Evolutionary conservation across 192 early-diverging fungal genomes (phyloP).

Genomic region (Coemansia sp.): DNA sequence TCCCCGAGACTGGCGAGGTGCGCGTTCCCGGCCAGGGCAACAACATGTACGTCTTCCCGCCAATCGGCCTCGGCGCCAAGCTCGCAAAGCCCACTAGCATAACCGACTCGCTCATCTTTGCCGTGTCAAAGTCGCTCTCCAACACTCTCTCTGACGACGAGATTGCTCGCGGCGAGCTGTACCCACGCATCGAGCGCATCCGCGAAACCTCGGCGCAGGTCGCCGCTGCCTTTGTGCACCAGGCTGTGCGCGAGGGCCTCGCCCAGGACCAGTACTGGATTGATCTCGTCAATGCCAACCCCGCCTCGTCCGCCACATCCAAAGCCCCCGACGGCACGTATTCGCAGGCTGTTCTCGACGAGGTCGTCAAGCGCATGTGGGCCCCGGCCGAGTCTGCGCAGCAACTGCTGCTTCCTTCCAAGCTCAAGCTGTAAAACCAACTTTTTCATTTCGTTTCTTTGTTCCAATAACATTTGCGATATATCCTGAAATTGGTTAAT

Average conservation of each 20-base stretch:
- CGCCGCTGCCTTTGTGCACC: constrained; percentile 74
- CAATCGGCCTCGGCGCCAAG: constrained; percentile 84
- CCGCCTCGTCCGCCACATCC: constrained; percentile 28
- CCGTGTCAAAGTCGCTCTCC: constrained; percentile 75
- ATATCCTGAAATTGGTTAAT: no score
- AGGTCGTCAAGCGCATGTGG: constrained; percentile 47
- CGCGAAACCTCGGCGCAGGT: constrained; percentile 80
- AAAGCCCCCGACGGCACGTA: constrained; percentile 43
- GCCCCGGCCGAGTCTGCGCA: constrained; percentile 33
- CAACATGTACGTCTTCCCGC: constrained; percentile 98
- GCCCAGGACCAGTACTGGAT: constrained; percentile 54
- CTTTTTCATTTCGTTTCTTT: not conserved
- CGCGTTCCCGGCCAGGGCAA: constrained; percentile 82
- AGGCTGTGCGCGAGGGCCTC: constrained; percentile 66
- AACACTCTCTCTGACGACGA: constrained; percentile 72
- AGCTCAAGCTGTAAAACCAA: constrained; percentile 25
- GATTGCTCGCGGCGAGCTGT: constrained; percentile 67
- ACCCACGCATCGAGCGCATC: constrained; percentile 83
- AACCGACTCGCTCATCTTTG: constrained; percentile 80
- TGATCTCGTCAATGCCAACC: constrained; percentile 50
- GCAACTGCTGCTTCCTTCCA: constrained; percentile 36
- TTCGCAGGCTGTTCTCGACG: constrained; percentile 43
- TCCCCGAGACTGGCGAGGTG: constrained; percentile 54
- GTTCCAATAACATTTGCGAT: not conserved
- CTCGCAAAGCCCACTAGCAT: constrained; percentile 68